phyloP scores from a whole-genome alignment of 2,329 filamentous ascomycete species.

The Cryphonectria japonica region DNA sequence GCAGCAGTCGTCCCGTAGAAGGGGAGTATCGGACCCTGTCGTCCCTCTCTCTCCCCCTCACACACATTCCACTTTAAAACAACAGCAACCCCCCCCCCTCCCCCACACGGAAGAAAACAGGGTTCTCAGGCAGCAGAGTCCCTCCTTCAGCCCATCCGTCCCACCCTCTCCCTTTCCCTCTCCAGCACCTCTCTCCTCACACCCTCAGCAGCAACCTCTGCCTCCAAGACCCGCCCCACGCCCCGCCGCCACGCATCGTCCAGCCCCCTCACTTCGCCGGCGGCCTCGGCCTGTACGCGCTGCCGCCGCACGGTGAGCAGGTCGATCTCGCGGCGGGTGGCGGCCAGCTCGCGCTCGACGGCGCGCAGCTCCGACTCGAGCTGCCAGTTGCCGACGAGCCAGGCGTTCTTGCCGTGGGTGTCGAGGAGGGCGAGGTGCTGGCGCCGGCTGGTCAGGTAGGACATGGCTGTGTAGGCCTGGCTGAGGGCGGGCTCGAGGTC shows the following conservation, averaged over 20 bases:
- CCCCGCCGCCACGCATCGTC: constrained; percentile 81
- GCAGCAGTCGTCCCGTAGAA: not conserved
- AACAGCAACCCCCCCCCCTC: not conserved
- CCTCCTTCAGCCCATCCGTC: not conserved
- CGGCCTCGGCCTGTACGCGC: constrained; percentile 69
- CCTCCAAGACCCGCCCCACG: constrained; percentile 80
- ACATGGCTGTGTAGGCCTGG: constrained; percentile 51
- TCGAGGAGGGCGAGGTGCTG: constrained; percentile 74
- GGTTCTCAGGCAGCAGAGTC: not conserved
- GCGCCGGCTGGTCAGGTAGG: constrained; percentile 57
- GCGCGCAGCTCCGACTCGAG: constrained; percentile 71
- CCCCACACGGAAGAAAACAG: no score
- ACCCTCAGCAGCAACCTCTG: constrained; percentile 80
- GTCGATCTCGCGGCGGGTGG: constrained; percentile 71
- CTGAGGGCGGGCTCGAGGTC: constrained; percentile 67
- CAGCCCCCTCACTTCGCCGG: constrained; percentile 68
- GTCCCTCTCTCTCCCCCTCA: not conserved
- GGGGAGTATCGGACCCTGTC: not conserved
- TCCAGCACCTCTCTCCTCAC: constrained; percentile 70
- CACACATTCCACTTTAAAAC: not conserved
- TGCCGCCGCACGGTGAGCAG: constrained; percentile 72
- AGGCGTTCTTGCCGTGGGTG: constrained; percentile 83
- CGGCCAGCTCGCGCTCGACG: constrained; percentile 76
- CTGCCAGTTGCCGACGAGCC: constrained; percentile 84
- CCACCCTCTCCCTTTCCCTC: constrained; percentile 50